Conservation (phyloP, 805 yeast genomes). For the Kluyveromyces dobzhanskii region DNA sequence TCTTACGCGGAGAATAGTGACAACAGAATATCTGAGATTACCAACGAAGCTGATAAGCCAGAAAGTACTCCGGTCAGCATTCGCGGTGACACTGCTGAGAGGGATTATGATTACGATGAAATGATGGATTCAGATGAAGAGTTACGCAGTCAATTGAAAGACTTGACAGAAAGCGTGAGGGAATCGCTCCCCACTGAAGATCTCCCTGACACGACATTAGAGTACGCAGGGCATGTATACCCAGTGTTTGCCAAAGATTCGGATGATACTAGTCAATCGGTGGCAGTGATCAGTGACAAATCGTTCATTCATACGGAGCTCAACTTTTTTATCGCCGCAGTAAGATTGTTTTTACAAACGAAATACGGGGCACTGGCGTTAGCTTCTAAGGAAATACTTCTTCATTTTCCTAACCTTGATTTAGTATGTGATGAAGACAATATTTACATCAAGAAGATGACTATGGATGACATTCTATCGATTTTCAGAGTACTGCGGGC, state of each 20-base stretch:
- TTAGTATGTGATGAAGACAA: slow-evolving; percentile 28
- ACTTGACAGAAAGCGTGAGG: neutral
- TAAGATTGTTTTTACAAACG: slow-evolving; percentile 20
- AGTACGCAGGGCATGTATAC: slow-evolving; percentile 17
- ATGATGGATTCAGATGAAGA: slow-evolving; percentile 6
- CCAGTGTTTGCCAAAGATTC: slow-evolving; percentile 16
- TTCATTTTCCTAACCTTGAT: slow-evolving; percentile 24
- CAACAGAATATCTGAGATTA: too few relatives aligned
- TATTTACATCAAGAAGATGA: slow-evolving; percentile 23
- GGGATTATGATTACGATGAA: neutral
- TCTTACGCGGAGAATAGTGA: too few relatives aligned
- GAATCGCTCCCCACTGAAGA: neutral
- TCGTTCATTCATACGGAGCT: slow-evolving; percentile 1
- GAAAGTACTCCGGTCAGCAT: too few relatives aligned
- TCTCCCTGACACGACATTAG: slow-evolving; percentile 13
- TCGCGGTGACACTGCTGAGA: slow-evolving; percentile 14
- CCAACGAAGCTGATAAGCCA: too few relatives aligned
- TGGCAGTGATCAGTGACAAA: too few relatives aligned
- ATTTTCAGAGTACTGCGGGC: slow-evolving; percentile 23
- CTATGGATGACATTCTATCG: slow-evolving; percentile 25
- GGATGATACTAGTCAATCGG: slow-evolving; percentile 7
- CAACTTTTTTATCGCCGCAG: neutral
- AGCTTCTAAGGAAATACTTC: slow-evolving; percentile 21
- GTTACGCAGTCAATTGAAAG: neutral
- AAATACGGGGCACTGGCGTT: slow-evolving; percentile 18